Evolutionary conservation across 805 yeast genomes (phyloP).

Genomic region (Nakazawaea wickerhamii): DNA sequence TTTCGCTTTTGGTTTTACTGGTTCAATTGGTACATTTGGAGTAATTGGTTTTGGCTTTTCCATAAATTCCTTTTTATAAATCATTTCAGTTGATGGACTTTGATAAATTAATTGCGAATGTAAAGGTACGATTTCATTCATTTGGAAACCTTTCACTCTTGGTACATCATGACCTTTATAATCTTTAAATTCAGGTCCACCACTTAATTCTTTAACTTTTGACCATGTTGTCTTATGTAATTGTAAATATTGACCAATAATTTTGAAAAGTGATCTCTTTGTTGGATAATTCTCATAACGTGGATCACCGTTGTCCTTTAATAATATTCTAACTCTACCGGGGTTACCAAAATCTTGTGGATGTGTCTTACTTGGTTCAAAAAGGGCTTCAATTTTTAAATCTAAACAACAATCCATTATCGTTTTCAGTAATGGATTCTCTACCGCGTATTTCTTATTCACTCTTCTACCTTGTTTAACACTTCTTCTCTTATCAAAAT

Average conservation of each 20-base stretch:
- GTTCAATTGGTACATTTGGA: conserved; percentile 30
- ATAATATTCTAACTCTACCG: conserved; percentile 81
- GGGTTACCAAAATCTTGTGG: conserved; percentile 98
- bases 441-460: conserved; percentile 59
- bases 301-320: conserved; percentile 47
- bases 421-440: conserved; percentile 81
- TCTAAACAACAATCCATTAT: conserved; percentile 62
- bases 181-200: conserved; percentile 56
- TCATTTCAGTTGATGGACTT: conserved; percentile 72
- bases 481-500: conserved; percentile 76
- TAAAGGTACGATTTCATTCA: conserved; percentile 86
- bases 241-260: conserved; percentile 52
- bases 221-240: conserved; percentile 62
- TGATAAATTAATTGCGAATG: conserved; percentile 76
- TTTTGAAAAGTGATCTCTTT: conserved; percentile 62
- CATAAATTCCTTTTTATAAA: conserved; percentile 43
- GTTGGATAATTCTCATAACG: conserved; percentile 31
- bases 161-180: conserved; percentile 61
- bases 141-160: conserved; percentile 75
- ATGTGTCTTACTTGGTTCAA: conserved; percentile 81
- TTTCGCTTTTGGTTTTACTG: conserved; percentile 54
- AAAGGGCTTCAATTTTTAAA: conserved; percentile 31
- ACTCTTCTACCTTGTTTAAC: conserved; percentile 84
- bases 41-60: conserved; percentile 30
- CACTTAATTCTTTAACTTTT: conserved; percentile 58